phyloP scores from a whole-genome alignment of 257 asterid genomes.

The Hygrophila difformis region DNA sequence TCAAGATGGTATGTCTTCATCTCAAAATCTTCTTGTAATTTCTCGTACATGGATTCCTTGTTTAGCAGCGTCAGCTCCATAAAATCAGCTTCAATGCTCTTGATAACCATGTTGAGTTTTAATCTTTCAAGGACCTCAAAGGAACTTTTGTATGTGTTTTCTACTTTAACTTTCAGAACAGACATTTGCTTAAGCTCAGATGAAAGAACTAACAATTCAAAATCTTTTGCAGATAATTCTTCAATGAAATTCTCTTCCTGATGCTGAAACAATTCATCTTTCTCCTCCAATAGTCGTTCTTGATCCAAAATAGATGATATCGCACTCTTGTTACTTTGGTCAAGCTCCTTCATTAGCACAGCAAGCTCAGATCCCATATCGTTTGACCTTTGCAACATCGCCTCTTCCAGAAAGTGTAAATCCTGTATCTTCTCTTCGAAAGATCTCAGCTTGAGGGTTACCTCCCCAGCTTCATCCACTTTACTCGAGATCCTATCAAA shows the following conservation, averaged over 20 bases:
- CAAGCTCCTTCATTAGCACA: slow-evolving; percentile 59
- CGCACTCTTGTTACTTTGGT: slow-evolving; percentile 43
- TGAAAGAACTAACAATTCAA: slow-evolving; percentile 46
- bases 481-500: slow-evolving; percentile 63
- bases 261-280: slow-evolving; percentile 34
- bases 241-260: slow-evolving; percentile 48
- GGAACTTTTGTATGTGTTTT: slow-evolving; percentile 23
- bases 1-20: slow-evolving; percentile 53
- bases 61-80: slow-evolving; percentile 47
- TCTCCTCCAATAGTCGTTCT: slow-evolving; percentile 52
- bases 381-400: slow-evolving; percentile 70
- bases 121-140: slow-evolving; percentile 41
- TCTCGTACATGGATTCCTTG: slow-evolving; percentile 36
- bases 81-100: slow-evolving; percentile 46
- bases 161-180: slow-evolving; percentile 30
- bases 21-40: slow-evolving; percentile 40
- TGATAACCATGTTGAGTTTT: slow-evolving; percentile 40
- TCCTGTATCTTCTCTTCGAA: slow-evolving; percentile 66
- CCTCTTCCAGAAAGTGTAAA: slow-evolving; percentile 70
- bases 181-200: slow-evolving; percentile 45
- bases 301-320: slow-evolving; percentile 49
- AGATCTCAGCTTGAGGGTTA: slow-evolving; percentile 45
- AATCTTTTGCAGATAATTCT: slow-evolving; percentile 49
- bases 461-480: slow-evolving; percentile 65
- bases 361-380: slow-evolving; percentile 72